These are phyloP conservation scores for Piromyces finnis DNA, from an alignment of 192 early-diverging fungal species.

Conservation along the genomic window DNA sequence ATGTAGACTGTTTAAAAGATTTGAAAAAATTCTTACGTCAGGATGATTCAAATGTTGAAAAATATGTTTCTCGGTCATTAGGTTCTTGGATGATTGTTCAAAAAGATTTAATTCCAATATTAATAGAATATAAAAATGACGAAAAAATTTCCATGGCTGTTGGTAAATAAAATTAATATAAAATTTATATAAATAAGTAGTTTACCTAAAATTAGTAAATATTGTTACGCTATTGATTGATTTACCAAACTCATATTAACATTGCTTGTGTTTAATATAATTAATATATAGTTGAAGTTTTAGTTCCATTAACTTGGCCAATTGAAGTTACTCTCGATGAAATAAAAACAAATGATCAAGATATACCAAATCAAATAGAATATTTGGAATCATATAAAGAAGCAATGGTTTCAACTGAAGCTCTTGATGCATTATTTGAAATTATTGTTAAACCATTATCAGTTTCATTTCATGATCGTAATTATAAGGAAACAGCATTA, in stretches of 20 bases:
- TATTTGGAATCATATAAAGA: slow-evolving; percentile 53
- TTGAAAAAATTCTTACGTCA: slow-evolving; percentile 66
- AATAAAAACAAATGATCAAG: slow-evolving; percentile 11
- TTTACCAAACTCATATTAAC: too few relatives aligned
- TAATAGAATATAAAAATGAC: slow-evolving; percentile 7
- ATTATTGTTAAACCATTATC: slow-evolving; percentile 27
- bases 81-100: slow-evolving; percentile 58
- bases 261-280: too few relatives aligned
- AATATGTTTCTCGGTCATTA: slow-evolving; percentile 41
- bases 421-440: slow-evolving; percentile 25
- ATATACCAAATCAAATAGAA: slow-evolving; percentile 14
- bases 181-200: slow-evolving; percentile 5
- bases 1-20: slow-evolving; percentile 71
- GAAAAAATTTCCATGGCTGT: slow-evolving; percentile 8
- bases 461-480: slow-evolving; percentile 16
- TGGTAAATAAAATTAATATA: slow-evolving; percentile 1
- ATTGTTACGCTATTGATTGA: too few relatives aligned
- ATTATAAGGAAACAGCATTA: background rate
- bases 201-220: too few relatives aligned
- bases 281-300: slow-evolving; percentile 63
- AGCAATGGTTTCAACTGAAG: slow-evolving; percentile 34
- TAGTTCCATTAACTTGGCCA: slow-evolving; percentile 83
- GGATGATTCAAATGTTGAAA: slow-evolving; percentile 44
- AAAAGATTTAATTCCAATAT: slow-evolving; percentile 61
- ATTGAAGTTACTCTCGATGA: slow-evolving; percentile 12